Base-by-base conservation (phyloP, 1,284 basidiomycete genomes). In the Exobasidium cylindrosporum region DNA sequence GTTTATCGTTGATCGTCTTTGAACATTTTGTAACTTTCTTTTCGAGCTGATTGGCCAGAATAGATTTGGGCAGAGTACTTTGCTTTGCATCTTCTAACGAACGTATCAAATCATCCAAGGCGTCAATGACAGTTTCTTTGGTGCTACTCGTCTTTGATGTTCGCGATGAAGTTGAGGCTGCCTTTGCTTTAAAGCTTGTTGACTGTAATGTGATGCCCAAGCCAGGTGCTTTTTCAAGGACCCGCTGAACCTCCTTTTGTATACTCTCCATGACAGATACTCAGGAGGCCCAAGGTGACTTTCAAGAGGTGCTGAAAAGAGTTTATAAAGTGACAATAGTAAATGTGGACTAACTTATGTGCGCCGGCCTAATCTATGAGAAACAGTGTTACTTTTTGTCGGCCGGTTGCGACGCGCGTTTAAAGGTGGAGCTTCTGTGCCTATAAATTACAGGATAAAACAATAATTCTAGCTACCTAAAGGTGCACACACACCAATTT, bases 221-320 rank as follows among this genome's bases (percentile, higher is more conserved):
- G 1, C 65, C 62, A 6, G 72, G 72, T 17, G 68, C 66, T 0
- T 65, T 66, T 52, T 70, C 67, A 7, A 57, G 57, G 29, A 74
- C 55, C 40, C 65, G 65, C 28, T 72, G 71, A 49, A 77, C 65
- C 46, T 69, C 65, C 60, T 73, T 73, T 53, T 73, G 72, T 13
- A 77, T 58, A n/a, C 64, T 66, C n/a, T 77, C 75, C 75, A 77
- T 77, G 53, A n/a, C n/a, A n/a, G n/a, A n/a, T n/a, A n/a, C n/a
- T n/a, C n/a, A n/a, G n/a, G n/a, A n/a, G n/a, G n/a, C n/a, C n/a
- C n/a, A n/a, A n/a, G n/a, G n/a, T n/a, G n/a, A n/a, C n/a, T n/a
- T n/a, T n/a, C n/a, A n/a, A n/a, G n/a, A n/a, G n/a, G n/a, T n/a
- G n/a, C n/a, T n/a, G n/a, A n/a, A n/a, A n/a, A n/a, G n/a, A n/a